phyloP scores from a whole-genome alignment of 1,284 basidiomycete genomes.

The Naganishia sp. region DNA sequence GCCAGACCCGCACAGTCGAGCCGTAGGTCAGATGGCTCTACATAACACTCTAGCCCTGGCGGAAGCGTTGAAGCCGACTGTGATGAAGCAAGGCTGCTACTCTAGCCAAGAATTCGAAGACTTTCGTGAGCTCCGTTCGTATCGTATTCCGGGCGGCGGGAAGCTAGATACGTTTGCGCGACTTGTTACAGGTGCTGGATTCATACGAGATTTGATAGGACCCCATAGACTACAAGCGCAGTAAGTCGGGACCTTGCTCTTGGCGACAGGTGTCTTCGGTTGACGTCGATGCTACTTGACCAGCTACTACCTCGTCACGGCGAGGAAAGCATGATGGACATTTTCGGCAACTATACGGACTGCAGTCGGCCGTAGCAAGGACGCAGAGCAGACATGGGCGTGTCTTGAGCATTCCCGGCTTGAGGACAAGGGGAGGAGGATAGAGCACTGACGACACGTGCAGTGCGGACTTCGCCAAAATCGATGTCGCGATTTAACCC shows the following conservation, averaged over 20 bases:
- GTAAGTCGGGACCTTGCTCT: neutral
- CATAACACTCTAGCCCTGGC: slow-evolving; percentile 5
- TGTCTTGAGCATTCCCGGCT: neutral
- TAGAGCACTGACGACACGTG: neutral
- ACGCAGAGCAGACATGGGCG: too few species aligned
- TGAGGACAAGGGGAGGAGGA: neutral
- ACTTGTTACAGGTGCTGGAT: slow-evolving; percentile 1
- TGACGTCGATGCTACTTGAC: too few species aligned
- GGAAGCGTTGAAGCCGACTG: slow-evolving; percentile 7
- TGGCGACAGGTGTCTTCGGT: neutral
- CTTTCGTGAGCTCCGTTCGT: slow-evolving; percentile 3
- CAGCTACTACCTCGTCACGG: slow-evolving; percentile 25
- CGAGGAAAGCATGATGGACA: slow-evolving; percentile 1
- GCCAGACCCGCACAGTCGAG: slow-evolving; percentile 2
- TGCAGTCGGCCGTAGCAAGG: too few species aligned
- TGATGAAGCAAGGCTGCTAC: slow-evolving; percentile 20
- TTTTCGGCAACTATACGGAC: neutral
- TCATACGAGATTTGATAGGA: slow-evolving; percentile 10
- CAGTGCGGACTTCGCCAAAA: too few species aligned
- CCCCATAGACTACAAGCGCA: slow-evolving; percentile 9
- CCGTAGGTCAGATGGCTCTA: slow-evolving; percentile 19
- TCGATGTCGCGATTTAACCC: neutral
- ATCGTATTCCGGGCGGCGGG: neutral
- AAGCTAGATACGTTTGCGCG: neutral
- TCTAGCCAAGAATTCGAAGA: slow-evolving; percentile 18